Percentiles rank a stretch among this genome's conserved stretches.
Conservation (phyloP, 768 basidiomycete genomes). For the Mycena alexandri region DNA sequence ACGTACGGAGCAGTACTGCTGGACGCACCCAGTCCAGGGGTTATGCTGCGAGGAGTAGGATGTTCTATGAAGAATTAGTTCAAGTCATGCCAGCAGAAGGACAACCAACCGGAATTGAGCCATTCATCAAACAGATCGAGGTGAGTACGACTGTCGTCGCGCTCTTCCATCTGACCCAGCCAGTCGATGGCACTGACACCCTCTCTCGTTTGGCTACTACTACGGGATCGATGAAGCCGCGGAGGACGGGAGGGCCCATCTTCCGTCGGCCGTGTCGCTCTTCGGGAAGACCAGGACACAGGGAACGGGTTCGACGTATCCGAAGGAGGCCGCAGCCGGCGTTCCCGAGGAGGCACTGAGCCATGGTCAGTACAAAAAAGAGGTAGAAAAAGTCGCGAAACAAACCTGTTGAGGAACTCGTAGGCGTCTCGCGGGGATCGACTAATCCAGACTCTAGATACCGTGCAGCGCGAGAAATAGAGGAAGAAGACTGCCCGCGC, state of each 20-base stretch:
- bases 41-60: constrained; percentile 7
- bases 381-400: background rate
- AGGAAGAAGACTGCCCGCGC: constrained; percentile 4
- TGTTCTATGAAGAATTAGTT: constrained; percentile 6
- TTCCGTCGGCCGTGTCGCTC: background rate
- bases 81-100: background rate
- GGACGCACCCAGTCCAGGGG: background rate
- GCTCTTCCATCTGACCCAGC: constrained; percentile 9
- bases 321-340: constrained; percentile 15
- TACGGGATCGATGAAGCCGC: constrained; percentile 18
- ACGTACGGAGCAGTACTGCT: background rate
- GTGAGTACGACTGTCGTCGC: background rate
- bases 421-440: constrained; percentile 31
- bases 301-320: constrained; percentile 27
- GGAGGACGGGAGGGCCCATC: constrained; percentile 5
- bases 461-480: constrained; percentile 25
- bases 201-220: constrained; percentile 20
- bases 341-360: constrained; percentile 10
- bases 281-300: constrained; percentile 19
- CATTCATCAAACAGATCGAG: constrained; percentile 11
- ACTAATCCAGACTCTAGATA: constrained; percentile 33
- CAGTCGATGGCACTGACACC: background rate
- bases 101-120: constrained; percentile 8
- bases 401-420: background rate
- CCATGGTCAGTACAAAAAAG: background rate